Percentiles rank a stretch among this genome's conserved stretches.
phyloP scores from a whole-genome alignment of 495 filamentous ascomycete genomes.

The Halenospora varia region DNA sequence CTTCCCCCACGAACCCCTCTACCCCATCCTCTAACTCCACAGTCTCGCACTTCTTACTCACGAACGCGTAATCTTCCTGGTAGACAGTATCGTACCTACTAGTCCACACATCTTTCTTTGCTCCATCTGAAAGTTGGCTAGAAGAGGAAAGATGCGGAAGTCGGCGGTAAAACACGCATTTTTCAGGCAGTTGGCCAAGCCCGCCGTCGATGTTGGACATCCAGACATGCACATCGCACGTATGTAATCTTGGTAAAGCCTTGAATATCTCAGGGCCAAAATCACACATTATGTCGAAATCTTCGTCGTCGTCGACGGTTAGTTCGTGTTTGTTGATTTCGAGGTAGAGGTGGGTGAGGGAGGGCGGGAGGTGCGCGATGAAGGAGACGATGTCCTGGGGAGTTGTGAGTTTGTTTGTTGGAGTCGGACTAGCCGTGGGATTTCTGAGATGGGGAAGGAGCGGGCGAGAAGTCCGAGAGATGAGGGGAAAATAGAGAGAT shows the following conservation, averaged over 20 bases:
- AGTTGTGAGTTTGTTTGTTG: neutral
- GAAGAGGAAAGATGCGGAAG: neutral
- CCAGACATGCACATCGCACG: conserved; percentile 14
- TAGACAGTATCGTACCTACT: conserved; percentile 10
- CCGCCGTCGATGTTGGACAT: conserved; percentile 10
- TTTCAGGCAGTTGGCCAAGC: conserved; percentile 3
- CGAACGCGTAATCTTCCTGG: neutral
- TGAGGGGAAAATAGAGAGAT: neutral
- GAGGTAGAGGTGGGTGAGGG: conserved; percentile 8
- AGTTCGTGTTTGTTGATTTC: conserved; percentile 6
- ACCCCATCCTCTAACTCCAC: conserved; percentile 18
- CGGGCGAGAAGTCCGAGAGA: no score
- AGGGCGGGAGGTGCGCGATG: conserved; percentile 8
- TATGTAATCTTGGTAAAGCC: neutral
- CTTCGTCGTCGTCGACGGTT: conserved; percentile 2
- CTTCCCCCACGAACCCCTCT: conserved; percentile 11
- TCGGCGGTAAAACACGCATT: conserved; percentile 8
- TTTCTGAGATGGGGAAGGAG: no score
- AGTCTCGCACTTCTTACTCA: neutral
- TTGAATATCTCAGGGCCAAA: conserved; percentile 8
- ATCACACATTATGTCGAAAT: conserved; percentile 8
- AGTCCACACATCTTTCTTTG: conserved; percentile 12
- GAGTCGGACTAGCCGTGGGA: no score
- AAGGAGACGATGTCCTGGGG: conserved; percentile 11
- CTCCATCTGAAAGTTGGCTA: neutral